Conservation (phyloP, 768 basidiomycete genomes). For the Strobilomyces echinocephalus region DNA sequence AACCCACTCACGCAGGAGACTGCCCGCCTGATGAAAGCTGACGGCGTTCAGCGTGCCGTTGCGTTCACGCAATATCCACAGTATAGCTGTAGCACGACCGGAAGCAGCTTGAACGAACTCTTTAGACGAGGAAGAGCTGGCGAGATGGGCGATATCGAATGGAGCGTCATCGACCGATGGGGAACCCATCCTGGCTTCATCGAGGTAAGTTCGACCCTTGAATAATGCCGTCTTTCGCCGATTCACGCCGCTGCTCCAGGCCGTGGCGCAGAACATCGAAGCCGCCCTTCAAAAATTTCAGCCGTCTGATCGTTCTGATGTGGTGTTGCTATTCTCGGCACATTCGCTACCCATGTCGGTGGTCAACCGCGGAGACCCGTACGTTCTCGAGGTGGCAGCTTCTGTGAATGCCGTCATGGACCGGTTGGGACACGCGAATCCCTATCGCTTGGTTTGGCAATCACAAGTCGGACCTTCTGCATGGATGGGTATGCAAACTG, state of each 20-base stretch:
- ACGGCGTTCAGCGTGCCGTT: conserved; percentile 87
- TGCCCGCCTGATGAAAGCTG: conserved; percentile 76
- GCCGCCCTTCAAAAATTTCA: conserved; percentile 77
- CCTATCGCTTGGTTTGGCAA: conserved; percentile 96
- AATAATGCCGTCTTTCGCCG: background rate
- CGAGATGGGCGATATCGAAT: conserved; percentile 67
- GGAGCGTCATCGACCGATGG: conserved; percentile 99
- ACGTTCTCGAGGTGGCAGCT: conserved; percentile 91
- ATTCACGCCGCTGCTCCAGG: conserved; percentile 41
- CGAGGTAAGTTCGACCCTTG: conserved; percentile 56
- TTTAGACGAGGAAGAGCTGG: conserved; percentile 62
- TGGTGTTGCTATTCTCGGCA: conserved; percentile 90
- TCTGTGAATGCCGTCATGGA: conserved; percentile 93
- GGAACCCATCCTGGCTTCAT: conserved; percentile 92
- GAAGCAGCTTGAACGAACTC: conserved; percentile 93
- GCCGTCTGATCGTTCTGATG: conserved; percentile 60
- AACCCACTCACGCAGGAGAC: conserved; percentile 82
- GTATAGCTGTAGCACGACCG: conserved; percentile 97
- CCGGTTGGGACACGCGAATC: conserved; percentile 70
- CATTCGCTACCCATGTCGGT: conserved; percentile 98
- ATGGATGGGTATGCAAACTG: conserved; percentile 98
- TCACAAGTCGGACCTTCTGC: conserved; percentile 94
- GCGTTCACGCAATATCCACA: conserved; percentile 99
- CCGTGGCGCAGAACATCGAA: conserved; percentile 86
- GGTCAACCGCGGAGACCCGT: conserved; percentile 98